Conservation (phyloP, 2,329 filamentous ascomycete species). For the Ilyonectria robusta region DNA sequence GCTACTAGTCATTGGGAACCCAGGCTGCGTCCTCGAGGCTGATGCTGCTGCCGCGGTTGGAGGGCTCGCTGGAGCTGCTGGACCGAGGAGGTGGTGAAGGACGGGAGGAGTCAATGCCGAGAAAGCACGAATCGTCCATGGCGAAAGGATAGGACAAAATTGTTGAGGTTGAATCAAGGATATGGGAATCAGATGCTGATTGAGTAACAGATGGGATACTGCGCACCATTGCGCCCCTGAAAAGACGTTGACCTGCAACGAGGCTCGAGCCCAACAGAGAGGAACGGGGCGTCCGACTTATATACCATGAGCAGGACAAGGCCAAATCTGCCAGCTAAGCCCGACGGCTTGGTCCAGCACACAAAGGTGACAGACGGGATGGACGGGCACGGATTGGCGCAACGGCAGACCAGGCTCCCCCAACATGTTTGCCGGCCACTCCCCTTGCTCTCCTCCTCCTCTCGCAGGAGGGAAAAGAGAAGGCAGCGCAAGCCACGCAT, state of each 20-base stretch:
- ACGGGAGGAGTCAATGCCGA: constrained; percentile 40
- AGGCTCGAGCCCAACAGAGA: not conserved
- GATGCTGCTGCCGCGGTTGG: constrained; percentile 40
- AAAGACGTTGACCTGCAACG: constrained; percentile 1
- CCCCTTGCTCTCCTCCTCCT: not conserved
- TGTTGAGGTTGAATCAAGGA: not conserved
- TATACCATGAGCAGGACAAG: constrained; percentile 1
- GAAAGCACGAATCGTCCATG: constrained; percentile 29
- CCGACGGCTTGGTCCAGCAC: constrained; percentile 25
- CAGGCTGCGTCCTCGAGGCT: constrained; percentile 36
- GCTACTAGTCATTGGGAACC: constrained; percentile 23
- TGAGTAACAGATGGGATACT: not conserved
- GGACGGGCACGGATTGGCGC: not conserved
- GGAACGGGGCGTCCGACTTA: constrained; percentile 1
- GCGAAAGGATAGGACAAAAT: not conserved
- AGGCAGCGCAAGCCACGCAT: constrained; percentile 10
- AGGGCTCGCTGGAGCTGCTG: not conserved
- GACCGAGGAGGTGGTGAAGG: constrained; percentile 18
- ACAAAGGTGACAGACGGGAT: not conserved
- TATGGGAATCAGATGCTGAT: not conserved
- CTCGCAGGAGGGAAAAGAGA: not conserved
- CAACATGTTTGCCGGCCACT: not conserved
- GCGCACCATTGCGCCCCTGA: constrained; percentile 8
- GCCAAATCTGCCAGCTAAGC: constrained; percentile 6
- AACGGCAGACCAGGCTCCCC: not conserved